Conservation (phyloP, 2,329 filamentous ascomycete species). For the Penicillium frequentans region DNA sequence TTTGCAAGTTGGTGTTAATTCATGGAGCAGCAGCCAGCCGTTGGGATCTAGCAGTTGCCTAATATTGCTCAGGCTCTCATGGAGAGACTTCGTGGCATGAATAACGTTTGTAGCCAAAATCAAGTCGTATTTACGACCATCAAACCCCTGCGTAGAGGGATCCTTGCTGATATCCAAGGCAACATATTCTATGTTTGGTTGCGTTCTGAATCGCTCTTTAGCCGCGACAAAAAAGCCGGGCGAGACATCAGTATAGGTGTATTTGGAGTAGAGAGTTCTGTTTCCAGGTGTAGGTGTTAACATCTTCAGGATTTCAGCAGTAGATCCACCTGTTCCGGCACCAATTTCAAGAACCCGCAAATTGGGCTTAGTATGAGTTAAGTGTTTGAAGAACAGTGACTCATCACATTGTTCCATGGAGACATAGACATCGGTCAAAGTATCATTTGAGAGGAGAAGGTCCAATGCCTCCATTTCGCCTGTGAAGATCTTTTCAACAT, state of each 20-base stretch:
- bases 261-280: conserved; percentile 1
- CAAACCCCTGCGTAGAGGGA: conserved; percentile 26
- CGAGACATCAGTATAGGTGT: conserved; percentile 26
- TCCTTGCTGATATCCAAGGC: conserved; percentile 26
- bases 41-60: conserved; percentile 20
- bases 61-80: conserved; percentile 22
- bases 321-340: conserved; percentile 9
- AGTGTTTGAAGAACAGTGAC: background rate
- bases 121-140: conserved; percentile 23
- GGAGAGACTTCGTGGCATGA: conserved; percentile 23
- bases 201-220: conserved; percentile 16
- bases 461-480: conserved; percentile 13
- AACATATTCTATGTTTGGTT: conserved; percentile 21
- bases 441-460: background rate
- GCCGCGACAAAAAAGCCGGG: conserved; percentile 23
- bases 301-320: background rate
- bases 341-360: conserved; percentile 2
- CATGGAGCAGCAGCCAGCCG: conserved; percentile 8
- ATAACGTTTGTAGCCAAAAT: conserved; percentile 31
- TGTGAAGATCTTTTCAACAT: background rate
- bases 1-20: background rate
- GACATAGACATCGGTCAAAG: conserved; percentile 1
- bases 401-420: background rate
- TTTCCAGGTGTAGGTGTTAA: background rate
- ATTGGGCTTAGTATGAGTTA: conserved; percentile 1